phyloP scores from a whole-genome alignment of 2,329 filamentous ascomycete species.

The Fusarium temperatum region DNA sequence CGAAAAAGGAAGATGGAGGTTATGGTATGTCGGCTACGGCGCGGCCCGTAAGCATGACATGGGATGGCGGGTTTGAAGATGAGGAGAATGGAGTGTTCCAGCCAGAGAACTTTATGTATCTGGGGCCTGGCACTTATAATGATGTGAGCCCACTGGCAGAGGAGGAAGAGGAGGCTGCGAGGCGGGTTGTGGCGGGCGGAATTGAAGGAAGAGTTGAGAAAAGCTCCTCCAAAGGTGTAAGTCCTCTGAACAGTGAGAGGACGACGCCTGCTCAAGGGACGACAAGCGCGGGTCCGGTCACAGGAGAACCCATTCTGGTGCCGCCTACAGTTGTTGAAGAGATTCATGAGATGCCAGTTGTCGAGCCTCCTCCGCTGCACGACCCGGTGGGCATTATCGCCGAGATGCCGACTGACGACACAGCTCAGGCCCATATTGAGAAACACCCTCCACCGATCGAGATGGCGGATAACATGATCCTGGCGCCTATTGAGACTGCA shows the following conservation, averaged over 20 bases:
- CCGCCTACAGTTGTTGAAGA: conserved; percentile 40
- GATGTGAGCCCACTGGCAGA: conserved; percentile 56
- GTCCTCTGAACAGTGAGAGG: conserved; percentile 42
- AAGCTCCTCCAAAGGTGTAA: conserved; percentile 39
- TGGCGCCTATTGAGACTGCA: conserved; percentile 49
- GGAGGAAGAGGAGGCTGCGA: conserved; percentile 50
- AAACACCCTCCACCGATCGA: conserved; percentile 56
- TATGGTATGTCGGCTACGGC: conserved; percentile 48
- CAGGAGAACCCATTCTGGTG: conserved; percentile 22
- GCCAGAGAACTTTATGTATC: conserved; percentile 62
- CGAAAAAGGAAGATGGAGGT: conserved; percentile 19
- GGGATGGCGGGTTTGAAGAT: conserved; percentile 45
- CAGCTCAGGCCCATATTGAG: conserved; percentile 53
- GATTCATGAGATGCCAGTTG: conserved; percentile 45
- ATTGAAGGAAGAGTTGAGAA: conserved; percentile 31
- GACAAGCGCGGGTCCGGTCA: conserved; percentile 6
- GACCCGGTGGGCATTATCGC: conserved; percentile 57
- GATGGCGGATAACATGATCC: conserved; percentile 51
- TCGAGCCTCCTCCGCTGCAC: conserved; percentile 38
- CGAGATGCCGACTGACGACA: conserved; percentile 58
- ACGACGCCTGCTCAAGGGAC: conserved; percentile 44
- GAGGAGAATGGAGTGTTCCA: conserved; percentile 55
- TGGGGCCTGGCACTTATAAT: conserved; percentile 57
- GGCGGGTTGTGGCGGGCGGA: conserved; percentile 39
- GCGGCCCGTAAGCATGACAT: conserved; percentile 45